Evolutionary conservation across 805 yeast species (phyloP).

Genomic region (Yarrowia deformans): DNA sequence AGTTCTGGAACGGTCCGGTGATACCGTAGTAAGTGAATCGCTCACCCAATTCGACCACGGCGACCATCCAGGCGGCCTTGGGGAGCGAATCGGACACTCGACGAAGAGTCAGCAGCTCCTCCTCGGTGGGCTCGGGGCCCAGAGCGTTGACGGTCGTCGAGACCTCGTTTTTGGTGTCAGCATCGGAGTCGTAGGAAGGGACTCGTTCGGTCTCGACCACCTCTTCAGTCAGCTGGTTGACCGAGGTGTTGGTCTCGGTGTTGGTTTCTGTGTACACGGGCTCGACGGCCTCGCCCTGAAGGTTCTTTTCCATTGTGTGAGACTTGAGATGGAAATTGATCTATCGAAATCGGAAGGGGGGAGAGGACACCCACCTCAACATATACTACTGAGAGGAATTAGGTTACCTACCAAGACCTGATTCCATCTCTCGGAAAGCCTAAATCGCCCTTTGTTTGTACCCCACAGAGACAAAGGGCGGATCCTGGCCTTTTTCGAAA

Average conservation of each 20-base stretch:
- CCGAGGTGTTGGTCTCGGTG: background rate
- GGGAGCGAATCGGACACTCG: constrained; percentile 63
- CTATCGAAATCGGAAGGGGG: no score
- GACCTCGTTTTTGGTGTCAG: constrained; percentile 16
- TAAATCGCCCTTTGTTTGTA: background rate
- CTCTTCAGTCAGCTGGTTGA: constrained; percentile 6
- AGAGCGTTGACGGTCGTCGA: constrained; percentile 32
- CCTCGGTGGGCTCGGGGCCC: constrained; percentile 57
- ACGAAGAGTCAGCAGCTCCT: constrained; percentile 60
- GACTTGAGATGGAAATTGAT: no score
- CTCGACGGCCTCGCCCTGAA: constrained; percentile 8
- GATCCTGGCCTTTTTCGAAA: background rate
- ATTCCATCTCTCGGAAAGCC: constrained; percentile 17
- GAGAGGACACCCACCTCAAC: background rate
- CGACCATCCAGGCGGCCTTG: constrained; percentile 65
- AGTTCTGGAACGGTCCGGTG: constrained; percentile 77
- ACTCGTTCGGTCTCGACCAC: background rate
- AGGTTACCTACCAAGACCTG: constrained; percentile 10
- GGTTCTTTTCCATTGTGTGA: constrained; percentile 23
- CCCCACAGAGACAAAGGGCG: constrained; percentile 19
- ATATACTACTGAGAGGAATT: background rate
- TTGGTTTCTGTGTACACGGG: constrained; percentile 24
- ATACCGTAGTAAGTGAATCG: constrained; percentile 83
- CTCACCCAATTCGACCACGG: constrained; percentile 79
- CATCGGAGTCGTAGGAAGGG: constrained; percentile 19